phyloP scores from a whole-genome alignment of 2,329 filamentous ascomycete species.

The Botrytis medusae region DNA sequence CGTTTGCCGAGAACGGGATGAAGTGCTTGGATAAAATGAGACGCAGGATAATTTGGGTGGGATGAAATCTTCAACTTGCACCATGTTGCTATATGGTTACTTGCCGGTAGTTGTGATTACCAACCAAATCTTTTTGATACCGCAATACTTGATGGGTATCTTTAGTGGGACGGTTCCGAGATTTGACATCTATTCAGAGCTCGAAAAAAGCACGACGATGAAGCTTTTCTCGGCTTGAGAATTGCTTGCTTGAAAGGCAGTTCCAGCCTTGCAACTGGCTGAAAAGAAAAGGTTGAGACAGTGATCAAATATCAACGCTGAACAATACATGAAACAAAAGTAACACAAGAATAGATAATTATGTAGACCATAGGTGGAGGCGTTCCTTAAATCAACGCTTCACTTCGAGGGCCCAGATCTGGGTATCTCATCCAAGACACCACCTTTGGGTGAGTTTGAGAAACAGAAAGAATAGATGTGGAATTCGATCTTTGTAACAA shows the following conservation, averaged over 20 bases:
- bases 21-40: background rate
- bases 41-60: background rate
- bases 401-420: background rate
- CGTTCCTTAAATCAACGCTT: background rate
- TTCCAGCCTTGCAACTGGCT: background rate
- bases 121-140: too few species aligned
- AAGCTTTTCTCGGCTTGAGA: background rate
- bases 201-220: background rate
- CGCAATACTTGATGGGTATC: background rate
- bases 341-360: background rate
- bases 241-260: background rate
- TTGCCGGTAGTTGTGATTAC: background rate
- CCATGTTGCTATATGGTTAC: background rate
- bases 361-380: too few species aligned
- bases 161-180: background rate
- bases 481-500: background rate
- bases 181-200: too few species aligned
- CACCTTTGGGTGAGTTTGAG: background rate
- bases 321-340: background rate
- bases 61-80: background rate
- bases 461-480: too few species aligned
- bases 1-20: background rate
- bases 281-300: background rate
- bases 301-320: background rate
- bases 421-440: background rate